Conservation (phyloP, 2,329 filamentous ascomycete genomes). For the Aspergillus chevalieri region DNA sequence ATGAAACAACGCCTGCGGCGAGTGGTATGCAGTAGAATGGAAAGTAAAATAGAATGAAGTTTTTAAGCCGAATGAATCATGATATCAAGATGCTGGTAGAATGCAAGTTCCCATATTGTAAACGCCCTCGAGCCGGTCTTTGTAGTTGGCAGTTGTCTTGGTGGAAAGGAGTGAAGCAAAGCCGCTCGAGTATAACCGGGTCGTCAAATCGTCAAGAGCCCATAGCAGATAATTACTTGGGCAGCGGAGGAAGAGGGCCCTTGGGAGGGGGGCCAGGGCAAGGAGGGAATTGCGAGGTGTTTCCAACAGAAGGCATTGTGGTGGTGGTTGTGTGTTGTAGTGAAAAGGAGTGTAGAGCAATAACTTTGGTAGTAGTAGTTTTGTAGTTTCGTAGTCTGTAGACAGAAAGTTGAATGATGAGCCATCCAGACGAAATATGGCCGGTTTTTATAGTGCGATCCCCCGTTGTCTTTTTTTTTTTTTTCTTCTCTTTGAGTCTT, state of each 20-base stretch:
- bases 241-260: conserved; percentile 34
- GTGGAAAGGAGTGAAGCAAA: neutral
- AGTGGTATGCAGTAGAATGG: no score
- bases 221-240: conserved; percentile 25
- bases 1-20: no score
- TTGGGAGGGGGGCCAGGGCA: conserved; percentile 35
- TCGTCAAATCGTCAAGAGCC: conserved; percentile 28
- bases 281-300: conserved; percentile 30
- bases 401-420: conserved; percentile 2
- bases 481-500: neutral
- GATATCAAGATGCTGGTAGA: neutral
- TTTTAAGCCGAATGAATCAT: no score
- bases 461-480: conserved; percentile 14
- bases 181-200: conserved; percentile 18
- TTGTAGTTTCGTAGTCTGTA: neutral
- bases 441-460: conserved; percentile 19
- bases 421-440: conserved; percentile 7
- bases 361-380: neutral
- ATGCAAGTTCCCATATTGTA: conserved; percentile 12
- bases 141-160: neutral
- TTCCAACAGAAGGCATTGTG: conserved; percentile 33
- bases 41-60: no score
- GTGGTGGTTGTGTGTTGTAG: neutral
- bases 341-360: neutral
- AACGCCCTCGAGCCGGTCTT: conserved; percentile 10